Conservation (phyloP, 106 monocot genomes). For the Dioscorea alata region DNA sequence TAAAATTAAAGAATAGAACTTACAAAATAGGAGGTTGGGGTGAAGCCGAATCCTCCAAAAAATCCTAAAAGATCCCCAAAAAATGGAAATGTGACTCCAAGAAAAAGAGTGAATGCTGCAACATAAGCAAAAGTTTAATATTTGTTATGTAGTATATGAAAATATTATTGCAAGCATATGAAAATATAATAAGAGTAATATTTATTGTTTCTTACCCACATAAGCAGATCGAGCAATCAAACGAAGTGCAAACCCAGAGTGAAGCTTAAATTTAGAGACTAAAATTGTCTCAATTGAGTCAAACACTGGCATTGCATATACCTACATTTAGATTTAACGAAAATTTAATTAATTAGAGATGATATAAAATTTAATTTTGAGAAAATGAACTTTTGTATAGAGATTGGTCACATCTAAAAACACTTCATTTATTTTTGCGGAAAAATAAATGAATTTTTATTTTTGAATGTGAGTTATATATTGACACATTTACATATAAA, state of each 20-base stretch:
- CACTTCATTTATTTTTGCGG: no score
- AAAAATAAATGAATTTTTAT: no score
- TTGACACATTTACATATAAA: no score
- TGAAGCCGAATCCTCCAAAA: slow-evolving; percentile 37
- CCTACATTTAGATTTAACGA: slow-evolving; percentile 1
- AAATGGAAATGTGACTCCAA: slow-evolving; percentile 24
- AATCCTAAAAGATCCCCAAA: slow-evolving; percentile 25
- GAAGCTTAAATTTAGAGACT: slow-evolving; percentile 2
- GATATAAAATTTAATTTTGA: no score
- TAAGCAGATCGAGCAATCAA: slow-evolving; percentile 26
- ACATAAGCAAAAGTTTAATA: neutral
- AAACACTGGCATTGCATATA: slow-evolving; percentile 32
- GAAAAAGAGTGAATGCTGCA: slow-evolving; percentile 19
- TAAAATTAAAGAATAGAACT: neutral
- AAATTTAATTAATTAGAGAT: no score
- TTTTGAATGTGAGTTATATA: no score
- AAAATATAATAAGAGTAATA: no score
- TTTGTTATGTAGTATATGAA: neutral
- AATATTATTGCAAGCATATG: neutral
- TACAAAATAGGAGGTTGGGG: slow-evolving; percentile 34
- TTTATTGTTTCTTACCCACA: slow-evolving; percentile 12
- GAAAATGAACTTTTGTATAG: no score
- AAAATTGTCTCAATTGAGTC: slow-evolving; percentile 21
- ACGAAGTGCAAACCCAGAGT: slow-evolving; percentile 4
- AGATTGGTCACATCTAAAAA: no score